Conservation (phyloP, 2,329 filamentous ascomycete genomes). For the Neonectria coccinea region DNA sequence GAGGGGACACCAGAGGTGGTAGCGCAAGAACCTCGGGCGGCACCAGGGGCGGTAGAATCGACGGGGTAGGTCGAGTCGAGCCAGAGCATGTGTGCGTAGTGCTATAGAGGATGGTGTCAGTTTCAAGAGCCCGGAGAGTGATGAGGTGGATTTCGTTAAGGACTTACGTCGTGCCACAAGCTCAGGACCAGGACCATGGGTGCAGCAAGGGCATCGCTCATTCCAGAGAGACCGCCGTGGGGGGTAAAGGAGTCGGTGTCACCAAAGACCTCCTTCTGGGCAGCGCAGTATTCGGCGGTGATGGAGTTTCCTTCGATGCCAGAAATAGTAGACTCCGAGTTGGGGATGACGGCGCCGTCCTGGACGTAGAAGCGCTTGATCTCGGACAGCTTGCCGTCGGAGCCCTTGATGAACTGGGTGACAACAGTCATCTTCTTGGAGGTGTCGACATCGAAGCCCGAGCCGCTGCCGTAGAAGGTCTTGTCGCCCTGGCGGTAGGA, state of each 20-base stretch:
- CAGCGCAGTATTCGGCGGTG: conserved; percentile 68
- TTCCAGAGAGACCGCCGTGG: conserved; percentile 68
- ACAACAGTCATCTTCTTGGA: conserved; percentile 72
- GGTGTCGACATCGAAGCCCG: conserved; percentile 69
- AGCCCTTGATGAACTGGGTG: conserved; percentile 68
- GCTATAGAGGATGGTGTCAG: conserved; percentile 45
- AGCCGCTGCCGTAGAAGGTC: conserved; percentile 69
- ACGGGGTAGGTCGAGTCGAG: conserved; percentile 75
- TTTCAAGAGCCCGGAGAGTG: background rate
- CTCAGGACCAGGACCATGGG: conserved; percentile 64
- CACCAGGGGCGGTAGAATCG: conserved; percentile 58
- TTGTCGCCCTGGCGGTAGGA: conserved; percentile 73
- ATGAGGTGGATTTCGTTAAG: background rate
- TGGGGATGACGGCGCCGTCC: conserved; percentile 68
- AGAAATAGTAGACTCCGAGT: conserved; percentile 57
- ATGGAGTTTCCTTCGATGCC: conserved; percentile 60
- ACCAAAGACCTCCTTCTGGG: conserved; percentile 68
- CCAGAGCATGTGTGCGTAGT: conserved; percentile 78
- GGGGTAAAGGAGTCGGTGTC: conserved; percentile 65
- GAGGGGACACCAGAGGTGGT: conserved; percentile 63
- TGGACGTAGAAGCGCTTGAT: conserved; percentile 76
- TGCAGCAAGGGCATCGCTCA: conserved; percentile 59
- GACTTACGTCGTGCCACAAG: conserved; percentile 69
- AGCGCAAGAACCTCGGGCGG: conserved; percentile 66
- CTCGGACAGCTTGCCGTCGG: conserved; percentile 66